Conservation (phyloP, 1,139 yeast species). For the Candida tetrigidarum region DNA sequence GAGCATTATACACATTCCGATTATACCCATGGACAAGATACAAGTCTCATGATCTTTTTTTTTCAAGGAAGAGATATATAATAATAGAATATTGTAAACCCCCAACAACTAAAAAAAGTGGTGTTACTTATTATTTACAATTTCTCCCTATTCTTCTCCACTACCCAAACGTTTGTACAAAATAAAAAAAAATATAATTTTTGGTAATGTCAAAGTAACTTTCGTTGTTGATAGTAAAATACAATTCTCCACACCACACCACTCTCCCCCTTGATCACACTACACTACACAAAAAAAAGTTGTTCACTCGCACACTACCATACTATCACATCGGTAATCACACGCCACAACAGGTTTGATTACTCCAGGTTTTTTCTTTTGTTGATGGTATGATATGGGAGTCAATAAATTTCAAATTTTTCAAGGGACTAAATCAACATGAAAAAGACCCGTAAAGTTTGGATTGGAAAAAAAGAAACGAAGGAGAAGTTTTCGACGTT, state of each 20-base stretch:
- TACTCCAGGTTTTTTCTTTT: not conserved
- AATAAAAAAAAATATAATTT: not conserved
- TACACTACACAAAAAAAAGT: not conserved
- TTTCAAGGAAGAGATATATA: not conserved
- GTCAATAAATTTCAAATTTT: slow-evolving; percentile 3
- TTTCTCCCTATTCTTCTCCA: not conserved
- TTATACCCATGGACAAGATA: not conserved
- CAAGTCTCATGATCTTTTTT: not conserved
- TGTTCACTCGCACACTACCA: not conserved
- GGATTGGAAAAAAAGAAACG: not conserved
- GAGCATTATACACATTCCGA: not conserved
- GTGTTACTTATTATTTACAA: not conserved
- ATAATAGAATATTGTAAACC: too few species aligned
- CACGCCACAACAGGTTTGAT: not conserved
- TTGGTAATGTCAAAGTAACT: too few species aligned
- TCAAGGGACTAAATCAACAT: not conserved
- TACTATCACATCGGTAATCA: not conserved
- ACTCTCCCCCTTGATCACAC: not conserved
- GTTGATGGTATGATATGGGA: slow-evolving; percentile 1
- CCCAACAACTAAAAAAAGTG: slow-evolving; percentile 2
- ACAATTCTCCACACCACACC: too few species aligned
- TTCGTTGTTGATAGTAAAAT: too few species aligned
- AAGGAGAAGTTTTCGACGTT: not conserved
- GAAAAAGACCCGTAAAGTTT: not conserved
- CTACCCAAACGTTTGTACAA: not conserved